Conservation (phyloP, 2,329 filamentous ascomycete genomes). For the Clarireedia homoeocarpa region DNA sequence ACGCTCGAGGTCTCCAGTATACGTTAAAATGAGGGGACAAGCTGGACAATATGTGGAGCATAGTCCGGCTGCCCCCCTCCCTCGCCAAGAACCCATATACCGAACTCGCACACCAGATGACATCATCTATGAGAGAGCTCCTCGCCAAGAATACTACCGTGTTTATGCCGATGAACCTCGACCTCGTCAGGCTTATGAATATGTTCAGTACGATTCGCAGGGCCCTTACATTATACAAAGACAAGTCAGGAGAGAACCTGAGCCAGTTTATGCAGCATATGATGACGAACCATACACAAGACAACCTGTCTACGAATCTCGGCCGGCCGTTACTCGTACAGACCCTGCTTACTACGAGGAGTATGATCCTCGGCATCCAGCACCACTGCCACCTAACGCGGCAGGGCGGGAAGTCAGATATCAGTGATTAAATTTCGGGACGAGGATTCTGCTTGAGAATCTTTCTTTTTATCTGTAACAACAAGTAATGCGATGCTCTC, state of each 20-base stretch:
- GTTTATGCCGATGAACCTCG: conserved; percentile 28
- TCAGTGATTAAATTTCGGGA: conserved; percentile 12
- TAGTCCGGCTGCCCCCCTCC: conserved; percentile 23
- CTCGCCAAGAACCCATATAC: conserved; percentile 26
- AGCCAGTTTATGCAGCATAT: conserved; percentile 26
- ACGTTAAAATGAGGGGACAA: conserved; percentile 25
- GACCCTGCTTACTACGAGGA: conserved; percentile 32
- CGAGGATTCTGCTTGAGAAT: not conserved
- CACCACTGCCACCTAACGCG: conserved; percentile 21
- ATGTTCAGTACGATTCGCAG: conserved; percentile 38
- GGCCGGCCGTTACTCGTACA: conserved; percentile 14
- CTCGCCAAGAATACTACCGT: conserved; percentile 30
- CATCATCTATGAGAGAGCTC: conserved; percentile 25
- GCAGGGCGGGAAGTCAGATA: conserved; percentile 22
- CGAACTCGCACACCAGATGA: conserved; percentile 27
- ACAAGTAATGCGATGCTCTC: not conserved
- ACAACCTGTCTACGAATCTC: conserved; percentile 25
- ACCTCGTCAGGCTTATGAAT: conserved; percentile 32
- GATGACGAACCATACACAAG: conserved; percentile 23
- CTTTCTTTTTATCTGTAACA: not conserved
- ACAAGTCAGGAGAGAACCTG: conserved; percentile 31
- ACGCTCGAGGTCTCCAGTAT: conserved; percentile 31
- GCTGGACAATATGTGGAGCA: conserved; percentile 27
- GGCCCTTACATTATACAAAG: conserved; percentile 41
- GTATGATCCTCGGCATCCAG: conserved; percentile 38